These are phyloP conservation scores for Hyaloraphidium curvatum DNA, from an alignment of 192 early-diverging fungal genomes.

Conservation along the genomic window DNA sequence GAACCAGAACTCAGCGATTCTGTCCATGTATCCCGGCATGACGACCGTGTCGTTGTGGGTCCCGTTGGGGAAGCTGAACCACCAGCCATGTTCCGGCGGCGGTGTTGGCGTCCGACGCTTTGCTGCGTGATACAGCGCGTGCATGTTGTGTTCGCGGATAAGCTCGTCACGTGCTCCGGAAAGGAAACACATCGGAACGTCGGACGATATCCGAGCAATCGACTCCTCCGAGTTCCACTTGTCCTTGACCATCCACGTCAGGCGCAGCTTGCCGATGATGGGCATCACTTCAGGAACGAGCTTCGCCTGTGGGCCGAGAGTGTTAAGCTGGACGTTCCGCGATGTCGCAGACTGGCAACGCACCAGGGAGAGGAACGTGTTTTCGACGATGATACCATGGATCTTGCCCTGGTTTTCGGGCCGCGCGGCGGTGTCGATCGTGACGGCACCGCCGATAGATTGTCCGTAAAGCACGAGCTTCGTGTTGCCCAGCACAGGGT, in stretches of 20 bases:
- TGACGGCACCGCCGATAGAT: conserved; percentile 81
- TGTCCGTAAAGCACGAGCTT: conserved; percentile 84
- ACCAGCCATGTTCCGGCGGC: conserved; percentile 10
- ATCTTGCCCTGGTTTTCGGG: neutral
- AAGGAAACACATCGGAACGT: conserved; percentile 59
- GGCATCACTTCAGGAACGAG: too few relatives aligned
- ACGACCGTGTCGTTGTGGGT: conserved; percentile 88
- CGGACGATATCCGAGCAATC: conserved; percentile 27
- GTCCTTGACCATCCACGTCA: too few relatives aligned
- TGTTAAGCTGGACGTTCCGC: too few relatives aligned
- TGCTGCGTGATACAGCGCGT: conserved; percentile 39
- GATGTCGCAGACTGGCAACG: neutral
- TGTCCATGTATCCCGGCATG: too few relatives aligned
- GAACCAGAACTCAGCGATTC: too few relatives aligned
- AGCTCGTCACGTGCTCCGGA: conserved; percentile 70
- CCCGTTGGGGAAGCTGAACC: conserved; percentile 57
- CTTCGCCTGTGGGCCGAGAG: too few relatives aligned
- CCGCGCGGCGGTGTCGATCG: neutral
- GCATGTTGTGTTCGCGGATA: conserved; percentile 77
- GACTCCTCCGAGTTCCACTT: too few relatives aligned
- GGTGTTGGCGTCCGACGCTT: neutral
- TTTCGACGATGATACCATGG: conserved; percentile 4
- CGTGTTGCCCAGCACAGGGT: conserved; percentile 49
- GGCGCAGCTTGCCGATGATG: too few relatives aligned
- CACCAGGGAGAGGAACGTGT: conserved; percentile 5